Conservation (phyloP, 2,329 filamentous ascomycete species). For the Aureobasidium sp. region DNA sequence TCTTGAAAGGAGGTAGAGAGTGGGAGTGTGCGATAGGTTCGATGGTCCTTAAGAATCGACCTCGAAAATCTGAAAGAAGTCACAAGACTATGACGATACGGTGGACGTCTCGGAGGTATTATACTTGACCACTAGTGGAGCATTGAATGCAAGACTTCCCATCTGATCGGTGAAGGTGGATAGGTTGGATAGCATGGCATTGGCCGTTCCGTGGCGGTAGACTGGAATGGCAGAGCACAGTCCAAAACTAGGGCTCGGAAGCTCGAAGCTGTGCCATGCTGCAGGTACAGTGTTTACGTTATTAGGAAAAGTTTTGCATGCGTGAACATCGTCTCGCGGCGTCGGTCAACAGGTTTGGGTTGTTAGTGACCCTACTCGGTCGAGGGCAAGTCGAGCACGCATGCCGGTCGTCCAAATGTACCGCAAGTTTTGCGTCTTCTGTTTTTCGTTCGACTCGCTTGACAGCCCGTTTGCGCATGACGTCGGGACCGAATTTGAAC, state of each 20-base stretch:
- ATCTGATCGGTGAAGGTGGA: conserved; percentile 2
- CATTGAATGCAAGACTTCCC: background rate
- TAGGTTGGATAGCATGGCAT: background rate
- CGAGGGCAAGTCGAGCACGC: background rate
- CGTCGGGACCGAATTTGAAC: background rate
- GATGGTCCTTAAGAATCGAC: background rate
- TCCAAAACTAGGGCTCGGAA: background rate
- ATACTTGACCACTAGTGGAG: background rate
- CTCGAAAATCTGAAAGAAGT: background rate
- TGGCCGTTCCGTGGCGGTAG: background rate
- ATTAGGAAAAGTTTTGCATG: background rate
- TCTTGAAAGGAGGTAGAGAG: background rate
- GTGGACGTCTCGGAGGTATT: background rate
- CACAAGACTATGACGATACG: conserved; percentile 1
- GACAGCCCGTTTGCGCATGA: background rate
- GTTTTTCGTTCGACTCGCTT: background rate
- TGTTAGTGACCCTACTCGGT: background rate
- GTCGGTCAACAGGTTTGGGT: background rate
- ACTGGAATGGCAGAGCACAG: background rate
- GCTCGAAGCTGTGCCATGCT: background rate
- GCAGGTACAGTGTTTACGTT: background rate
- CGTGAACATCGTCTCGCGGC: background rate
- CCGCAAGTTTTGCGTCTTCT: background rate
- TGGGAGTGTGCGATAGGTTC: background rate
- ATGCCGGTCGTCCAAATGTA: background rate